Evolutionary conservation across 331 rosid genomes (phyloP), one percentile per base, ranked within the genome.

Genomic region (Cydonia oblonga): DNA sequence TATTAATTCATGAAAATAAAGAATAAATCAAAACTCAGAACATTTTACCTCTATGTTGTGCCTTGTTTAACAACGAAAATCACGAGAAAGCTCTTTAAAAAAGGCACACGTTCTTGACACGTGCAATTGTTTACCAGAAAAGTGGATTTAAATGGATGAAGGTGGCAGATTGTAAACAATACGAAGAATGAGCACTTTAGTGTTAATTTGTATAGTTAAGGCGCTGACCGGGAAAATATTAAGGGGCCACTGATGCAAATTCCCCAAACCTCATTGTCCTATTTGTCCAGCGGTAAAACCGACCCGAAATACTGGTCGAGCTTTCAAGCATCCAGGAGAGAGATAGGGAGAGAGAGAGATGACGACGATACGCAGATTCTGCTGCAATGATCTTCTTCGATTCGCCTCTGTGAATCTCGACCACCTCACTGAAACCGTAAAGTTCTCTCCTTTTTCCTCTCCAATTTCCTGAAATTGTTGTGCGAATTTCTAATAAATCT

Each of bases 311-410:
- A 22, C 2, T 2, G 9, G 16, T 19, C 3, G 14, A 11, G n/a
- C 6, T 19, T 35, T 70, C 23, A 13, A 56, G 38, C n/a, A 19
- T 22, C 19, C 6, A 18, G 24, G 38, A 51, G 20, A 26, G n/a
- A 70, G 58, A 25, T 46, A 72, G 28, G 33, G 19, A 29, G 6
- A 0, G 60, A 23, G 71, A 13, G 44, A 23, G 52, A 91, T 95
- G 99, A 95, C 99, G 35, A 89, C 99, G 61, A 85, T 95, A 24
- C 90, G 97, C 71, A 87, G 97, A 76, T 95, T 95, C 78, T 85
- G 97, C 87, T 95, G 97, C 85, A 88, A 95, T 74, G 97, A 95
- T 76, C 96, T 95, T 63, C 98, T 91, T 81, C 97, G 96, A 15
- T 95, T 91, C 80, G 35, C 92, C 22, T 79, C 80, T 24, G 97